A percentile compares a stretch with the other conserved stretches of the same genome.
Conservation (phyloP, 1,284 basidiomycete species). For the Tylopilus sp. region DNA sequence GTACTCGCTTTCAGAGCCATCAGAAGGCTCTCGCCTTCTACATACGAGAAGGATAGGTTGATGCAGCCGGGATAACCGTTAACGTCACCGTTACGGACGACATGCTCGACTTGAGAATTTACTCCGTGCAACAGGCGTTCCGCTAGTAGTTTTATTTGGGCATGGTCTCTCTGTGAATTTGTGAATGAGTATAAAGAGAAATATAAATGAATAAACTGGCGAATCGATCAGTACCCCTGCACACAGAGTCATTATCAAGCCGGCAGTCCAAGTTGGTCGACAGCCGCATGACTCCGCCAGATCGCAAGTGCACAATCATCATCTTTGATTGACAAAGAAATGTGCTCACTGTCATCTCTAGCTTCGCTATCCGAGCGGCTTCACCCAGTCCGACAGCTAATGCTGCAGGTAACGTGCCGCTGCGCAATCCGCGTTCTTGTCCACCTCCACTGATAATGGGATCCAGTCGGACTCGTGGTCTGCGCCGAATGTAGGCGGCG, state of each 20-base stretch:
- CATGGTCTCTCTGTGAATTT: constrained; percentile 70
- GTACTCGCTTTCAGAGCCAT: constrained; percentile 94
- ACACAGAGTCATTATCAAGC: constrained; percentile 63
- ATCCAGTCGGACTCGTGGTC: constrained; percentile 91
- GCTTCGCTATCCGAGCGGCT: constrained; percentile 86
- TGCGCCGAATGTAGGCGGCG: constrained; percentile 87
- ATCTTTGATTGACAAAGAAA: constrained; percentile 39
- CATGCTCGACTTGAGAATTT: constrained; percentile 79
- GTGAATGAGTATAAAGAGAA: constrained; percentile 9
- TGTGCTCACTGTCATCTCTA: constrained; percentile 85
- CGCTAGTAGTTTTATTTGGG: constrained; percentile 71
- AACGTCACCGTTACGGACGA: constrained; percentile 90
- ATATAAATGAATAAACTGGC: constrained; percentile 2
- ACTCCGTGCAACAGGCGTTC: constrained; percentile 81
- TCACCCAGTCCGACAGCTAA: constrained; percentile 93
- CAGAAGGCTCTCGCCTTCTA: constrained; percentile 94
- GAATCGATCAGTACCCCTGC: constrained; percentile 83
- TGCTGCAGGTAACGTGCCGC: constrained; percentile 89
- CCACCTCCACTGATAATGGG: constrained; percentile 96
- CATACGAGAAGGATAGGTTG: constrained; percentile 94
- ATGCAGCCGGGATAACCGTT: constrained; percentile 90
- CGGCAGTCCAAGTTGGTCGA: constrained; percentile 32
- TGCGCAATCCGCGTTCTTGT: constrained; percentile 93
- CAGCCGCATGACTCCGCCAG: constrained; percentile 37
- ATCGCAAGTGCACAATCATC: constrained; percentile 43